Conservation (phyloP, 768 basidiomycete genomes). For the Suillus tomentosus region DNA sequence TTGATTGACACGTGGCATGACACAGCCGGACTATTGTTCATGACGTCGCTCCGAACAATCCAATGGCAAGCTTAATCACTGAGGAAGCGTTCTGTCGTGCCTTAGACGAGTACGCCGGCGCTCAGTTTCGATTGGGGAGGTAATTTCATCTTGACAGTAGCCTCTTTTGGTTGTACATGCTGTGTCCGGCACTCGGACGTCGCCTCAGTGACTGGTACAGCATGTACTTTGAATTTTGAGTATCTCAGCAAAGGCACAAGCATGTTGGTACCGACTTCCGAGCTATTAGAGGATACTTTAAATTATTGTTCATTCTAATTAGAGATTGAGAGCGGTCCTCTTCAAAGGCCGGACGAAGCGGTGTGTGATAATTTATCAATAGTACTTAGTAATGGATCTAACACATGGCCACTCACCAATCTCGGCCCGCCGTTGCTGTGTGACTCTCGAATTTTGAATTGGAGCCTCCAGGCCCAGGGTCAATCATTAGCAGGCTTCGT, state of each 20-base stretch:
- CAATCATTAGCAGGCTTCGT: no score
- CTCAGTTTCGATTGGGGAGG: conserved; percentile 81
- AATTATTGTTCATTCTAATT: neutral
- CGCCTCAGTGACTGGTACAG: neutral
- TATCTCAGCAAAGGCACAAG: neutral
- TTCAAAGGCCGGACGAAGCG: neutral
- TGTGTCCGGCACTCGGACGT: neutral
- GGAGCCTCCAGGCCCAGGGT: no score
- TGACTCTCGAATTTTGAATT: no score
- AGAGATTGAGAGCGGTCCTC: neutral
- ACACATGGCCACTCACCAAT: no score
- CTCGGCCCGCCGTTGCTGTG: no score
- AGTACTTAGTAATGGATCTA: neutral
- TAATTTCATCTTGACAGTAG: conserved; percentile 34
- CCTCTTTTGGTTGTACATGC: conserved; percentile 8
- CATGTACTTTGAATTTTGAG: neutral
- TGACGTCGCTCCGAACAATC: conserved; percentile 4
- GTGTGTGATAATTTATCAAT: no score
- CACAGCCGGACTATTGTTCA: conserved; percentile 27
- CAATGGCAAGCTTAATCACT: conserved; percentile 35
- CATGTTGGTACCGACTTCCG: neutral
- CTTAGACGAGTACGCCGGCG: conserved; percentile 69
- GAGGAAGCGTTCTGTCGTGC: conserved; percentile 67
- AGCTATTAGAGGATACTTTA: neutral
- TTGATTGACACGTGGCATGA: neutral